These are phyloP conservation scores for Thyridium curvatum DNA, from an alignment of 2,329 filamentous ascomycete species.

Conservation along the genomic window DNA sequence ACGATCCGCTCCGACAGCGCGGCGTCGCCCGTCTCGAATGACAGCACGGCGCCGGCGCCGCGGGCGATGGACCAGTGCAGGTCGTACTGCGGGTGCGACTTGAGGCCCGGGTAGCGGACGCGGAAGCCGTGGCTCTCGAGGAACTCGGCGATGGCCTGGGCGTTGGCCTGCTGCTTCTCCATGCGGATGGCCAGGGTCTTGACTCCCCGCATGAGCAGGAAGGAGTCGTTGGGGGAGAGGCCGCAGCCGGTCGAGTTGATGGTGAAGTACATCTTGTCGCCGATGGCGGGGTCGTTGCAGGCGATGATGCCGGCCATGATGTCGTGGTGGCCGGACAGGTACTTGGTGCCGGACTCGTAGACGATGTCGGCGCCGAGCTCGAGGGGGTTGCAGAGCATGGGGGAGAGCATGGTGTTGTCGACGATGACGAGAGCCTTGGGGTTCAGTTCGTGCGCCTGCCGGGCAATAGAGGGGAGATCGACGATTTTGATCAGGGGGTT, in stretches of 20 bases:
- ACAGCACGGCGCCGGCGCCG: constrained; percentile 87
- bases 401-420: constrained; percentile 98
- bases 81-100: constrained; percentile 93
- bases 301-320: constrained; percentile 98
- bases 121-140: constrained; percentile 88
- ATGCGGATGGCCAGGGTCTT: constrained; percentile 97
- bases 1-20: constrained; percentile 85
- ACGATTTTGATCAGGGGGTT: constrained; percentile 98
- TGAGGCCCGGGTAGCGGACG: constrained; percentile 89
- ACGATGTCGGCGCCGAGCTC: constrained; percentile 93
- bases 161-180: constrained; percentile 96
- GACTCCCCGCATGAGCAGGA: constrained; percentile 88
- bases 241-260: constrained; percentile 97
- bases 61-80: constrained; percentile 94
- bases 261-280: constrained; percentile 89
- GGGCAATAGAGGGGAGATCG: constrained; percentile 77
- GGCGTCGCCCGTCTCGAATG: constrained; percentile 90
- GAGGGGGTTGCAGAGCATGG: constrained; percentile 86
- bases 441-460: constrained; percentile 70
- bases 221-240: constrained; percentile 90
- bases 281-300: constrained; percentile 74
- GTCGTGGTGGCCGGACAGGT: constrained; percentile 95
- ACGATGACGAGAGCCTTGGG: constrained; percentile 78
- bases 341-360: constrained; percentile 97
- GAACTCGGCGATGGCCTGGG: constrained; percentile 85